These are phyloP conservation scores for Forsythia viridissima DNA, from an alignment of 257 asterid genomes.

Conservation along the genomic window DNA sequence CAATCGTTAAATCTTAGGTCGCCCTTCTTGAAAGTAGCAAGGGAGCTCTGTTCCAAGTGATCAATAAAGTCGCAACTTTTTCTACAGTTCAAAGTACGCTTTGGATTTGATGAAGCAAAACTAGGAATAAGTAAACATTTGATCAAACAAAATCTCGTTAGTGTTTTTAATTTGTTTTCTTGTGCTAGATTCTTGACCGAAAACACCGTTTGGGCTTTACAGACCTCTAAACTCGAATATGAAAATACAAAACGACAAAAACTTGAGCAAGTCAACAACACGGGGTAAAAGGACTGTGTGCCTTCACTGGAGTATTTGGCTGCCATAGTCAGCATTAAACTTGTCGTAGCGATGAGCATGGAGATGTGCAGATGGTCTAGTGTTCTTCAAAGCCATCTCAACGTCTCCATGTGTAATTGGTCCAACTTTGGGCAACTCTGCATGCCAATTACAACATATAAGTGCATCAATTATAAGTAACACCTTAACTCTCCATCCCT, in stretches of 20 bases:
- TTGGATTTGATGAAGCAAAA: background rate
- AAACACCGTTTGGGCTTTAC: background rate
- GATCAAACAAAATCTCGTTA: background rate
- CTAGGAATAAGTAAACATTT: background rate
- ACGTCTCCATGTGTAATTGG: slow-evolving; percentile 72
- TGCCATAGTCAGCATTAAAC: slow-evolving; percentile 88
- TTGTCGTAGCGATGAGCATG: slow-evolving; percentile 77
- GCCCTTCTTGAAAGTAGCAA: too few relatives aligned
- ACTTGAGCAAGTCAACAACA: background rate
- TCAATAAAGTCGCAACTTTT: too few relatives aligned
- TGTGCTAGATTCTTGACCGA: background rate
- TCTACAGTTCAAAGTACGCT: too few relatives aligned
- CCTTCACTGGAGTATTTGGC: slow-evolving; percentile 88
- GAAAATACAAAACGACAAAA: background rate
- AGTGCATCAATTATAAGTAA: slow-evolving; percentile 10
- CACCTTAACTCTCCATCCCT: background rate
- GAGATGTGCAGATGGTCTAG: slow-evolving; percentile 96
- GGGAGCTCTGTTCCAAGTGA: too few relatives aligned
- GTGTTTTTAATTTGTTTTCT: background rate
- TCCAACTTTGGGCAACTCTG: slow-evolving; percentile 90
- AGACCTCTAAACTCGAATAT: background rate
- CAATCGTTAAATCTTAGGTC: too few relatives aligned
- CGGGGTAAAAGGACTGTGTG: background rate
- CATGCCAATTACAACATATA: slow-evolving; percentile 10
- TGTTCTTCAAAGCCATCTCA: slow-evolving; percentile 82